Conservation (phyloP, 805 yeast species). For the Yarrowia alimentaria region DNA sequence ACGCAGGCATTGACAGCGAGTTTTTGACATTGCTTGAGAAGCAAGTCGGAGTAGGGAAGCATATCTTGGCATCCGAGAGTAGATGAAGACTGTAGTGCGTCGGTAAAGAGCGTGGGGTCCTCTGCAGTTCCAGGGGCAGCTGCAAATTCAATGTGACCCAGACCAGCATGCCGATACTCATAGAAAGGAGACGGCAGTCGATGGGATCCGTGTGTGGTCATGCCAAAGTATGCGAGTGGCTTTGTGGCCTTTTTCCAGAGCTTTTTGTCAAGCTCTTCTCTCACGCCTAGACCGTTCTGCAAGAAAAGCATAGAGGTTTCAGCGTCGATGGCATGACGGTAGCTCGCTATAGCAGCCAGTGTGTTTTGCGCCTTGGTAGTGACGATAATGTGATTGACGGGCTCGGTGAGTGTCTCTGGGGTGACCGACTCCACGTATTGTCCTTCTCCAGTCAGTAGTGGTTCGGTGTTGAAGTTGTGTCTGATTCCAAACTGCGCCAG, state of each 20-base stretch:
- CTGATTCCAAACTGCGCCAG: slow-evolving; percentile 27
- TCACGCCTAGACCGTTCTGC: slow-evolving; percentile 85
- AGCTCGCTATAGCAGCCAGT: slow-evolving; percentile 56
- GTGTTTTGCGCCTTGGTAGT: slow-evolving; percentile 83
- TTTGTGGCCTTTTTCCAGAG: slow-evolving; percentile 51
- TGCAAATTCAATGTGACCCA: slow-evolving; percentile 61
- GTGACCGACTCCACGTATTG: slow-evolving; percentile 31
- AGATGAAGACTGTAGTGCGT: slow-evolving; percentile 27
- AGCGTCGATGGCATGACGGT: slow-evolving; percentile 48
- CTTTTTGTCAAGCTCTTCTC: slow-evolving; percentile 47
- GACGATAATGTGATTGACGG: slow-evolving; percentile 60
- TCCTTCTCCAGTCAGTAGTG: slow-evolving; percentile 28
- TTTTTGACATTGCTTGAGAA: slow-evolving; percentile 68
- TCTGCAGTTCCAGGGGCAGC: slow-evolving; percentile 46
- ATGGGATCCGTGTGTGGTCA: slow-evolving; percentile 81
- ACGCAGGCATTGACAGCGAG: slow-evolving; percentile 77
- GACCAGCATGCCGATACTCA: slow-evolving; percentile 65
- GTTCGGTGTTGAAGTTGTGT: slow-evolving; percentile 28
- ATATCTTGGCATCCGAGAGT: slow-evolving; percentile 30
- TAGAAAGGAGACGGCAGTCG: slow-evolving; percentile 45
- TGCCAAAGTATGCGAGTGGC: slow-evolving; percentile 70
- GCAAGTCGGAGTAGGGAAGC: slow-evolving; percentile 45
- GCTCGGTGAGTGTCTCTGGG: slow-evolving; percentile 30
- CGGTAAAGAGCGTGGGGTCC: slow-evolving; percentile 6
- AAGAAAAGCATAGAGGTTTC: slow-evolving; percentile 60